Conservation (phyloP, 106 monocot species). For the Ottelia alismoides region DNA sequence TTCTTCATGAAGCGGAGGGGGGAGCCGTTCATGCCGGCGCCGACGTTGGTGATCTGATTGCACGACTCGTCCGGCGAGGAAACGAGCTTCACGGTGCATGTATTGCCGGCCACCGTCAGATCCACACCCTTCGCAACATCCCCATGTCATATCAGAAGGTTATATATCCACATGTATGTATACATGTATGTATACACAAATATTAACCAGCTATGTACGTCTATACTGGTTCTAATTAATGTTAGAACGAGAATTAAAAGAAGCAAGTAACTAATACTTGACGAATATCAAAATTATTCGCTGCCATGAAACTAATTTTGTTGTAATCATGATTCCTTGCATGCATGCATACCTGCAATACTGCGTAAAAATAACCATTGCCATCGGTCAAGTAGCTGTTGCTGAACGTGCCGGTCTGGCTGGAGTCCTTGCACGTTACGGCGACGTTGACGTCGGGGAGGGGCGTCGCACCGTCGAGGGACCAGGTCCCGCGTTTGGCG, state of each 20-base stretch:
- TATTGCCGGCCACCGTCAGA: background rate
- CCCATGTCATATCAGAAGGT: too few relatives aligned
- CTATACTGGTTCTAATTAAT: too few relatives aligned
- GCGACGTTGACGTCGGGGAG: background rate
- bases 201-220: too few relatives aligned
- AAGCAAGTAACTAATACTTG: too few relatives aligned
- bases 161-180: too few relatives aligned
- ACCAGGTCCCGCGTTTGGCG: background rate
- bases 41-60: background rate
- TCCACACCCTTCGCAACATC: too few relatives aligned
- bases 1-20: background rate
- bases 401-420: background rate
- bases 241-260: too few relatives aligned
- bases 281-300: too few relatives aligned
- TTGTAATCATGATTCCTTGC: too few relatives aligned
- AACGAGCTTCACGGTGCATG: background rate
- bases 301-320: too few relatives aligned
- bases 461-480: background rate
- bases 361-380: slow-evolving; percentile 1
- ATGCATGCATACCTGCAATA: too few relatives aligned
- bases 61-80: background rate
- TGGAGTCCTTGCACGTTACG: slow-evolving; percentile 1
- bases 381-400: background rate
- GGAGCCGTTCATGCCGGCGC: background rate
- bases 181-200: background rate